Evolutionary conservation across 176 grass and related monocot genomes (phyloP).

Genomic region (Phoenix roebelenii): DNA sequence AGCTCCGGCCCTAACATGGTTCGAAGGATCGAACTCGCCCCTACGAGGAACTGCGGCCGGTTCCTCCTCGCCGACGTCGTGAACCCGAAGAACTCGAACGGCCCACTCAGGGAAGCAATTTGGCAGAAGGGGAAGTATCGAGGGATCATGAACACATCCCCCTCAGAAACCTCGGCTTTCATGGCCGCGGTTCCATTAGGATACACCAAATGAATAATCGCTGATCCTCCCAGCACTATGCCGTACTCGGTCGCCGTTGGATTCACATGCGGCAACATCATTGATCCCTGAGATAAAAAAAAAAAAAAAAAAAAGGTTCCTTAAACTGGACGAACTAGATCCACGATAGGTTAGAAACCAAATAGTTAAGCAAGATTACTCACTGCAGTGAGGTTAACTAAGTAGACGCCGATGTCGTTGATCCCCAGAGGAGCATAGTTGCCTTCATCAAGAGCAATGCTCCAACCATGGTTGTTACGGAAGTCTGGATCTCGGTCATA

Average conservation of each 20-base stretch:
- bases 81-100: slow-evolving; percentile 90
- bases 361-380: neutral
- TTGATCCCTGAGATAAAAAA: slow-evolving; percentile 46
- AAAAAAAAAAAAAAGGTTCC: neutral
- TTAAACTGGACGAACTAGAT: no score
- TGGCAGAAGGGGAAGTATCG: slow-evolving; percentile 85
- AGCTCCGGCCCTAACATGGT: slow-evolving; percentile 61
- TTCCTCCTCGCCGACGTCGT: slow-evolving; percentile 69
- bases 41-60: slow-evolving; percentile 62
- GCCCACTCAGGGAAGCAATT: slow-evolving; percentile 47
- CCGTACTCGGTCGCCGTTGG: slow-evolving; percentile 71
- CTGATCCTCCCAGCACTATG: slow-evolving; percentile 52
- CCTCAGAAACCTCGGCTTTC: slow-evolving; percentile 38
- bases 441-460: slow-evolving; percentile 51
- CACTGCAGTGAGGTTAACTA: slow-evolving; percentile 83
- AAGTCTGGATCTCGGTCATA: slow-evolving; percentile 54
- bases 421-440: slow-evolving; percentile 48
- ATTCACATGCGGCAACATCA: slow-evolving; percentile 85
- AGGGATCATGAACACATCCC: slow-evolving; percentile 84
- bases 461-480: slow-evolving; percentile 70
- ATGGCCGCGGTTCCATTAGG: slow-evolving; percentile 74
- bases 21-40: slow-evolving; percentile 43
- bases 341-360: neutral
- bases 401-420: slow-evolving; percentile 63
- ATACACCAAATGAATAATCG: slow-evolving; percentile 51